phyloP scores from a whole-genome alignment of 2,329 filamentous ascomycete genomes.

The Neofusicoccum ribis region DNA sequence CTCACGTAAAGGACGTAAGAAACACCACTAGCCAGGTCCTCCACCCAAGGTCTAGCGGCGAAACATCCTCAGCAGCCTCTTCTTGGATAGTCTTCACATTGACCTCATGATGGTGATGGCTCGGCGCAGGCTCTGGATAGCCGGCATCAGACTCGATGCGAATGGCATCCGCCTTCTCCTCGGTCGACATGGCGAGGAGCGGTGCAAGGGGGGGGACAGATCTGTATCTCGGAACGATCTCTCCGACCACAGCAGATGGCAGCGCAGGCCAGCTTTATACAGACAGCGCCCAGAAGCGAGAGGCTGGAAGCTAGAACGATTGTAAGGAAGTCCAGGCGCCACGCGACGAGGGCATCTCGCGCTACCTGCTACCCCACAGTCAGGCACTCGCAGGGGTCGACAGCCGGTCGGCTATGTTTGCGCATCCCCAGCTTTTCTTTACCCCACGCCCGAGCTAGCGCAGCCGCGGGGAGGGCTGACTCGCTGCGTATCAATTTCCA shows the following conservation, averaged over 20 bases:
- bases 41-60: constrained; percentile 55
- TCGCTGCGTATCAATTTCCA: neutral
- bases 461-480: neutral
- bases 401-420: neutral
- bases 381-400: neutral
- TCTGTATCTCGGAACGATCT: neutral
- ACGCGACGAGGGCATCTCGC: neutral
- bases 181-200: constrained; percentile 1
- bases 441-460: neutral
- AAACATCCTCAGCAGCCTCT: constrained; percentile 30
- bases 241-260: neutral
- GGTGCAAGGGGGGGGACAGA: neutral
- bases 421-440: neutral
- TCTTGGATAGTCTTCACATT: constrained; percentile 32
- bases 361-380: constrained; percentile 4
- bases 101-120: constrained; percentile 6
- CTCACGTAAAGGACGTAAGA: constrained; percentile 51
- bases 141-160: neutral
- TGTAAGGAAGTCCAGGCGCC: neutral
- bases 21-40: constrained; percentile 55
- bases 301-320: neutral
- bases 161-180: constrained; percentile 1
- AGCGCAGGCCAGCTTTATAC: neutral
- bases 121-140: neutral
- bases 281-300: neutral